Percentiles rank a stretch among this genome's conserved stretches.
Evolutionary conservation across 257 asterid species (phyloP).

Genomic region (Penstemon eatonii): DNA sequence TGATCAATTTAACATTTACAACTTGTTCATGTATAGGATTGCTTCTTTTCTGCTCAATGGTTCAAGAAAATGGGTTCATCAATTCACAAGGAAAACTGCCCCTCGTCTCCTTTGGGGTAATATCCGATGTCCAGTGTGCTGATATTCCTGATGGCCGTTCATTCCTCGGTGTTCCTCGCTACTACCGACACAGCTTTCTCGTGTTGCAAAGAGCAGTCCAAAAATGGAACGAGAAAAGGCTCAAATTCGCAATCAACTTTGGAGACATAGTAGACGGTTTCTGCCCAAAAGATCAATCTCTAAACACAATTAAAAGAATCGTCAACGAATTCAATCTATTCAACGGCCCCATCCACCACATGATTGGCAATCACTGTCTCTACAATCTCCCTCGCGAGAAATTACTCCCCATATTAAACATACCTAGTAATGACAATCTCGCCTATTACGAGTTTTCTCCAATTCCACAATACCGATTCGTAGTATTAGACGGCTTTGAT

Average conservation of each 20-base stretch:
- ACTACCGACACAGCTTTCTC: slow-evolving; percentile 74
- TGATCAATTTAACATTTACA: background rate
- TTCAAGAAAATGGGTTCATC: slow-evolving; percentile 46
- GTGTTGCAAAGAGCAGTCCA: slow-evolving; percentile 78
- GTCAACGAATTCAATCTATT: slow-evolving; percentile 48
- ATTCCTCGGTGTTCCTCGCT: slow-evolving; percentile 92
- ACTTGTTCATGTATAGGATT: slow-evolving; percentile 21
- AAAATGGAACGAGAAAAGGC: slow-evolving; percentile 51
- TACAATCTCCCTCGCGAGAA: slow-evolving; percentile 90
- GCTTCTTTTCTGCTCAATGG: slow-evolving; percentile 48
- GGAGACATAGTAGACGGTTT: slow-evolving; percentile 90
- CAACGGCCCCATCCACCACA: slow-evolving; percentile 76
- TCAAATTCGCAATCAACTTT: slow-evolving; percentile 63
- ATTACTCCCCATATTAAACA: slow-evolving; percentile 68
- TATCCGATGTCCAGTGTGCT: slow-evolving; percentile 92
- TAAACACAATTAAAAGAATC: slow-evolving; percentile 51
- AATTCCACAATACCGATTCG: slow-evolving; percentile 67
- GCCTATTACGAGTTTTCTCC: slow-evolving; percentile 95
- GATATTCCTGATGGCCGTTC: slow-evolving; percentile 92
- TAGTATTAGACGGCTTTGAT: slow-evolving; percentile 84
- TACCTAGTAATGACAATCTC: slow-evolving; percentile 38
- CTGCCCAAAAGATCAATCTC: slow-evolving; percentile 81
- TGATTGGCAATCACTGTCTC: slow-evolving; percentile 97
- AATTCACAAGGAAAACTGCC: slow-evolving; percentile 53
- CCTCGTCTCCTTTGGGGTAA: slow-evolving; percentile 87